Percentiles rank a stretch among this genome's conserved stretches.
phyloP scores from a whole-genome alignment of 2,329 filamentous ascomycete genomes.

The Macroventuria anomochaeta region DNA sequence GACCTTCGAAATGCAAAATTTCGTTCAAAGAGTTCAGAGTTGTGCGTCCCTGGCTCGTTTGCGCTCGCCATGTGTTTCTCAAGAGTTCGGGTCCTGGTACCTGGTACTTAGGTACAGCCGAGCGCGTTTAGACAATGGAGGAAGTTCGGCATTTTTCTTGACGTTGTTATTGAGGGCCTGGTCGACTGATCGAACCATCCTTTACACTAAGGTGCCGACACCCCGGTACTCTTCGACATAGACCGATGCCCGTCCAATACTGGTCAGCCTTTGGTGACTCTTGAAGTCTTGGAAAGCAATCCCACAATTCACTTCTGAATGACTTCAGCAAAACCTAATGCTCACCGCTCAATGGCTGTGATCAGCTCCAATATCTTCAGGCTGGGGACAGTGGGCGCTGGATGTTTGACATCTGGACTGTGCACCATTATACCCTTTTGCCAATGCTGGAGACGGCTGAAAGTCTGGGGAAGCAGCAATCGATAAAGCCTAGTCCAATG shows the following conservation, averaged over 20 bases:
- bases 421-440: constrained; percentile 1
- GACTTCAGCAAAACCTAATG: not conserved
- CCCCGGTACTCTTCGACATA: not conserved
- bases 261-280: not conserved
- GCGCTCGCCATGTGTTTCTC: constrained; percentile 9
- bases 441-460: constrained; percentile 6
- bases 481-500: constrained; percentile 9
- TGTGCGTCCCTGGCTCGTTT: not conserved
- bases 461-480: constrained; percentile 11
- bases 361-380: not conserved
- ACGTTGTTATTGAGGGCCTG: constrained; percentile 6
- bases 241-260: not conserved
- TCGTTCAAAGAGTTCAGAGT: not conserved
- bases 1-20: not conserved
- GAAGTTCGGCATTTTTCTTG: not conserved
- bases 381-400: not conserved
- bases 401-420: not conserved
- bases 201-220: not conserved
- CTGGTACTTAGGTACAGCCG: constrained; percentile 4
- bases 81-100: constrained; percentile 2
- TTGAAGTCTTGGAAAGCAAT: not conserved
- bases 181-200: constrained; percentile 1
- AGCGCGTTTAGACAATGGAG: constrained; percentile 1
- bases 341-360: not conserved
- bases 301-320: not conserved